Percentiles rank a stretch among this genome's conserved stretches.
phyloP scores from a whole-genome alignment of 2,329 filamentous ascomycete species.

The Colletotrichum gloeosporioides region DNA sequence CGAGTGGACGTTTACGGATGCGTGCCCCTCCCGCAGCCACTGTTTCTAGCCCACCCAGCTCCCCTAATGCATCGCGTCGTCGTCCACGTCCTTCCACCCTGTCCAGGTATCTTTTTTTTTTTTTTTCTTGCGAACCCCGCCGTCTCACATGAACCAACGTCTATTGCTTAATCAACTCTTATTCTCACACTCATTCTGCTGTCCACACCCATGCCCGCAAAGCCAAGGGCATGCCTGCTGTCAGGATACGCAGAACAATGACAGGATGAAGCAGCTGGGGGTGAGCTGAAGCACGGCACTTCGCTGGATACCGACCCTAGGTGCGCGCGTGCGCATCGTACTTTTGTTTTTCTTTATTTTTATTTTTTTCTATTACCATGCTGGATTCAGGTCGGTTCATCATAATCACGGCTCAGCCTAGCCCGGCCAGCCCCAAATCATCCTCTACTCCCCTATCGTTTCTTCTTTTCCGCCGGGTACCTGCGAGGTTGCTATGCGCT shows the following conservation, averaged over 20 bases:
- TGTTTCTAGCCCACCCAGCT: neutral
- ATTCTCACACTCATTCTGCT: neutral
- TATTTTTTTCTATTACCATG: neutral
- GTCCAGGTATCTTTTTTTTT: neutral
- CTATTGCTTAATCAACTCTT: neutral
- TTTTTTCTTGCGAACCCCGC: neutral
- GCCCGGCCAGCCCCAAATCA: neutral
- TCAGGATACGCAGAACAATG: neutral
- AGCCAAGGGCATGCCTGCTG: neutral
- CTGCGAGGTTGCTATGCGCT: neutral
- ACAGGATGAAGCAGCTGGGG: neutral
- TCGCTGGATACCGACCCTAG: neutral
- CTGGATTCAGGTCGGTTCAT: conserved; percentile 1
- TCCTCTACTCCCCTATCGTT: neutral
- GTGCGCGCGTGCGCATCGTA: neutral
- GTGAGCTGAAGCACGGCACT: neutral
- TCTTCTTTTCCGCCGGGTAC: conserved; percentile 7
- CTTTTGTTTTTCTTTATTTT: neutral
- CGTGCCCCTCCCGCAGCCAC: neutral
- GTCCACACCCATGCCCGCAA: neutral
- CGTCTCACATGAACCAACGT: conserved; percentile 6
- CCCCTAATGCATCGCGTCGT: neutral
- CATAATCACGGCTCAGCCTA: neutral
- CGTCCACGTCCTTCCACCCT: neutral
- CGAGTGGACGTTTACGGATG: neutral